These are phyloP conservation scores for Cadophora gregata DNA, from an alignment of 2,329 filamentous ascomycete genomes.

Conservation along the genomic window DNA sequence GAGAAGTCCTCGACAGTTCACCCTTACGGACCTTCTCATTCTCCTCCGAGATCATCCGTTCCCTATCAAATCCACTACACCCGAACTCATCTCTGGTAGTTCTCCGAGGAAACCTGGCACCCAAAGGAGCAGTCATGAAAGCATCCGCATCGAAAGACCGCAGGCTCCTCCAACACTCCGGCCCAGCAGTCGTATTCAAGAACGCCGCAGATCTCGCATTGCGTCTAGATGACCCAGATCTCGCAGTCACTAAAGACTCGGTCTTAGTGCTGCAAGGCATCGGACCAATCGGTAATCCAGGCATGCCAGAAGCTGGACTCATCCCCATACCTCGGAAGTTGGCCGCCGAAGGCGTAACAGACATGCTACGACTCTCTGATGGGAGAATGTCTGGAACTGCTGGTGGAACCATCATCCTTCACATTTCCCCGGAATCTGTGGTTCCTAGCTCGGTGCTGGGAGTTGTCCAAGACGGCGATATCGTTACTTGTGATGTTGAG, in stretches of 20 bases:
- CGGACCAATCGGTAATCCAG: constrained; percentile 56
- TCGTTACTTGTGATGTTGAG: constrained; percentile 53
- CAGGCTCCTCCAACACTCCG: constrained; percentile 50
- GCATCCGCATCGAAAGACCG: constrained; percentile 56
- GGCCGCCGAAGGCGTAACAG: constrained; percentile 51
- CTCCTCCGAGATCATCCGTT: constrained; percentile 51
- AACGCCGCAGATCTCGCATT: constrained; percentile 53
- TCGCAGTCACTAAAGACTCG: constrained; percentile 51
- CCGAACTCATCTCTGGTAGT: constrained; percentile 52
- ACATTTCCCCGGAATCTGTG: constrained; percentile 58
- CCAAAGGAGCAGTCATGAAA: constrained; percentile 56
- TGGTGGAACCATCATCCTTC: constrained; percentile 59
- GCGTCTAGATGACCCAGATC: constrained; percentile 52
- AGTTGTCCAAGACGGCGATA: constrained; percentile 54
- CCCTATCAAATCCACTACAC: constrained; percentile 52
- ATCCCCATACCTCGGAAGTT: constrained; percentile 58
- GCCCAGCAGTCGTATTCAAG: constrained; percentile 54
- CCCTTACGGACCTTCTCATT: constrained; percentile 50
- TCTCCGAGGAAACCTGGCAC: constrained; percentile 54
- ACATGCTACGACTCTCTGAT: constrained; percentile 60
- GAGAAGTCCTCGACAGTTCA: constrained; percentile 50
- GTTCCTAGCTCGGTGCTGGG: constrained; percentile 54
- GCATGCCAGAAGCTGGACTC: constrained; percentile 59
- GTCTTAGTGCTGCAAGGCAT: constrained; percentile 56
- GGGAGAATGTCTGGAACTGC: constrained; percentile 62